Evolutionary conservation across 495 filamentous ascomycete genomes (phyloP), one percentile per base, ranked within the genome.

Genomic region (Tuber umbilicatum): DNA sequence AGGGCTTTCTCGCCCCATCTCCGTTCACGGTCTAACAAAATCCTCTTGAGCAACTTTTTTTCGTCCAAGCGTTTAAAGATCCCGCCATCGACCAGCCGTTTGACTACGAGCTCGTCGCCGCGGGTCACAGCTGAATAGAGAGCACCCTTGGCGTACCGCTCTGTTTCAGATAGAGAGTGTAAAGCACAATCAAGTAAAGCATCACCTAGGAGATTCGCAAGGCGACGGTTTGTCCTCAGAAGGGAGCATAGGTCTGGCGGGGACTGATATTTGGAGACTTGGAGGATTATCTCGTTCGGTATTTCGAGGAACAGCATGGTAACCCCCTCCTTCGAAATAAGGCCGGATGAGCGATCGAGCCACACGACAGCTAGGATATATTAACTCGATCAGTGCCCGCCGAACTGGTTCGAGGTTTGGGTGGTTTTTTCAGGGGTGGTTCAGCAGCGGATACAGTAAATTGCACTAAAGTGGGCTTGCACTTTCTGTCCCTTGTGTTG

Each of bases 1-100:
- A 60, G n/a, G 10, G 50, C 50, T 60, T 60, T 60, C n/a, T 60
- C 50, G 9, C 50, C 50, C 50, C 50, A 60, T 31, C 50, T 60
- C 50, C n/a, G n/a, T 14, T 31, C 50, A 60, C 5, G 50, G 50
- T 60, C 50, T n/a, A 27, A 60, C 31, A 60, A 14, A n/a, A 60
- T 60, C 50, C 50, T 60, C n/a, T 27, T 60, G 16, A 60, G 50
- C 2, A 60, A 31, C 50, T 60, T 60, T 27, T 27, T 60, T 60
- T 60, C 50, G n/a, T 60, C 50, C 10, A 60, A 27, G 50, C n/a
- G 50, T 60, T 60, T 60, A 10, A 60, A 60, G 50, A 60, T 60
- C 50, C 50, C 50, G 50, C 50, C 50, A n/a, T 60, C 50, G 50
- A 60, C 31, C n/a, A 60, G 50, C 50, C 50, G 50, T 60, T 60